Base-by-base conservation (phyloP, 2,329 filamentous ascomycete species). In the Xylaria sp. region DNA sequence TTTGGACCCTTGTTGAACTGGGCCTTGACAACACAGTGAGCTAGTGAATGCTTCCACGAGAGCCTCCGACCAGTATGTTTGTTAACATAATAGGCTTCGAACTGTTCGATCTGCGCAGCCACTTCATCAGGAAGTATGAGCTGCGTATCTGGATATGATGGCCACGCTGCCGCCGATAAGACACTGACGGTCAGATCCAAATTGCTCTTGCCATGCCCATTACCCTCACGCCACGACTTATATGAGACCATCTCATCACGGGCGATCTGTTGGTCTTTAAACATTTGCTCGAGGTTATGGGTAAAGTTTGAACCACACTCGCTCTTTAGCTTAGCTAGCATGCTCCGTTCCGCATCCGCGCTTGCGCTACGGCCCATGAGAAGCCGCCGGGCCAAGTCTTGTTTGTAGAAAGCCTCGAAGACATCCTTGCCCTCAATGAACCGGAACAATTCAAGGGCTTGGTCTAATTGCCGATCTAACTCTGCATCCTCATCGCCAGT, bases 391-490 rank as follows among this genome's bases (percentile, higher is more conserved):
- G 95, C 93, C 46, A 99, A 81, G 68, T 97, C 94, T 67, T 94
- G 96, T 78, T 99, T 99, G 82, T 99, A 99, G 70, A 99, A 99
- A 1, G 94, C 93, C 71, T 99, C 94, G 60, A 99, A 99, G 0
- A 97, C 90, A 50, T 95, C 93, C 71, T 99, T 99, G 61, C 94
- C 94, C 68, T 97, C 88, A 29, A 99, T 91, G 71, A 97, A 97
- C 4, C 95, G 86, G 81, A 99, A 99, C 4, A 99, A 79, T 71
- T 97, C 93, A 2, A 99, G 78, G 0, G 91, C 92, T 68, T 95
- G 90, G 64, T 99, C 92, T 9, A 99, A 80, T 69, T 97, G 94
- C 37, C 89, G 85, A 66, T 96, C 92, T 54, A 99, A 83, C 71
- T 97, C 92, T 0, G 89, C 87, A 69, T 97, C 93, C 69, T 99